Base-by-base conservation (phyloP, 208 protist genomes). In the Porcisia hertigi region DNA sequence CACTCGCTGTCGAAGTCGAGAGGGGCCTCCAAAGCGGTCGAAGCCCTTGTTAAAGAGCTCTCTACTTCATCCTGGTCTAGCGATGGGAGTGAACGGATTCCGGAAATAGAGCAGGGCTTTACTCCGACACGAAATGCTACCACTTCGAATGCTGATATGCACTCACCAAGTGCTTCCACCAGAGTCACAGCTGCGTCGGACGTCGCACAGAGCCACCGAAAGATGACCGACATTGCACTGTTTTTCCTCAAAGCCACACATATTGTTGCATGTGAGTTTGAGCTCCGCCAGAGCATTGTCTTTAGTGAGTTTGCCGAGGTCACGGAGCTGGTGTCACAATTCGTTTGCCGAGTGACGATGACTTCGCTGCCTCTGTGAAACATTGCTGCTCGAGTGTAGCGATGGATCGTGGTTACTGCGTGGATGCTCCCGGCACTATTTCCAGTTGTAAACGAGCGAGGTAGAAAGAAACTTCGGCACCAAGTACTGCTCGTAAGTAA, bases 1-100 rank as follows among this genome's bases (percentile, higher is more conserved):
- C 53, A 55, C 34, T 45, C 53, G 53, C 52, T 4, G 1, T 43
- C 53, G 7, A 47, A 0, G n/a, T 30, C 53, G 20, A 55, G 34
- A 45, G 69, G 43, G 53, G 59, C 34, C 12, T 62, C 69, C 7
- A 57, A 58, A 16, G 76, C 72, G 9, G 77, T 91, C 0, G 70
- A 86, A 12, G 67, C 78, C 36, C 82, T 94, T 8, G 74, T 90
- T 12, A 85, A 90, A 54, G 87, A 79, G 18, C 76, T 94, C 53
- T 94, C 89, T 0, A 94, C 89, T 8, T 94, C 89, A 2, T 91
- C 89, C 16, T 94, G 87, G 89, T 91, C 87, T 16, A 83, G 79
- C 60, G 63, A 76, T 36, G 49, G 47, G 41, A 25, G 53, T 63
- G 41, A n/a, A 12, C 45, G 71, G n/a, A 58, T 12, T 18, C n/a